Percentiles rank a stretch among this genome's conserved stretches.
phyloP scores from a whole-genome alignment of 495 filamentous ascomycete genomes.

The Aspergillus nanangensis region DNA sequence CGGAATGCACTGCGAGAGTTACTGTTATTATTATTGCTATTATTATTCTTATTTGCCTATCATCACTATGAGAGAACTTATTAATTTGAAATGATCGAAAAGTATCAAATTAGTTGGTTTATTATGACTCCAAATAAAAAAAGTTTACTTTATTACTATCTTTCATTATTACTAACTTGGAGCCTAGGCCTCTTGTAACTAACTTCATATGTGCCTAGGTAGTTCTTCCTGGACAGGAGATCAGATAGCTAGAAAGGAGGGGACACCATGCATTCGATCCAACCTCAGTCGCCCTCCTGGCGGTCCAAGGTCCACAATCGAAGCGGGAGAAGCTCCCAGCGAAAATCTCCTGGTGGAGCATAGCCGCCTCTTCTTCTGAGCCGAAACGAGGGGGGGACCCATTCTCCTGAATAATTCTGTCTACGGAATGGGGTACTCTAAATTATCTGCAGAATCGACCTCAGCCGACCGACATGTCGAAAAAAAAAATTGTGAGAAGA shows the following conservation, averaged over 20 bases:
- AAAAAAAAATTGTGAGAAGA: too few relatives aligned
- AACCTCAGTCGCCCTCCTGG: slow-evolving; percentile 29
- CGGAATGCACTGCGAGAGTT: background rate
- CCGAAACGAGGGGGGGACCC: slow-evolving; percentile 5
- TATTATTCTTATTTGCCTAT: background rate
- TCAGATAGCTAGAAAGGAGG: slow-evolving; percentile 19
- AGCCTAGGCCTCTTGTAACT: too few relatives aligned
- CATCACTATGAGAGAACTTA: background rate
- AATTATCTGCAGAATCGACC: background rate
- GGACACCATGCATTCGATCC: slow-evolving; percentile 18
- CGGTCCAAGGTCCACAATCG: slow-evolving; percentile 42
- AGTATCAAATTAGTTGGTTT: too few relatives aligned
- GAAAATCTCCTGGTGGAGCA: slow-evolving; percentile 25
- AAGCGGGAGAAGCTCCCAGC: slow-evolving; percentile 44
- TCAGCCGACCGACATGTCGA: background rate
- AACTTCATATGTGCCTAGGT: too few relatives aligned
- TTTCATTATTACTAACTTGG: background rate
- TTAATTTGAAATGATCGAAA: background rate
- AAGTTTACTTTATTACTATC: too few relatives aligned
- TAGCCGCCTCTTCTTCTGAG: slow-evolving; percentile 13
- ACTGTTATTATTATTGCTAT: too few relatives aligned
- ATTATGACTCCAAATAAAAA: too few relatives aligned
- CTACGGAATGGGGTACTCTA: background rate
- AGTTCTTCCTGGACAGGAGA: slow-evolving; percentile 5
- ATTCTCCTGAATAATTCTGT: background rate